Evolutionary conservation across 768 basidiomycete species (phyloP), one percentile per base, ranked within the genome.

Genomic region (Daedaleopsis nitida): DNA sequence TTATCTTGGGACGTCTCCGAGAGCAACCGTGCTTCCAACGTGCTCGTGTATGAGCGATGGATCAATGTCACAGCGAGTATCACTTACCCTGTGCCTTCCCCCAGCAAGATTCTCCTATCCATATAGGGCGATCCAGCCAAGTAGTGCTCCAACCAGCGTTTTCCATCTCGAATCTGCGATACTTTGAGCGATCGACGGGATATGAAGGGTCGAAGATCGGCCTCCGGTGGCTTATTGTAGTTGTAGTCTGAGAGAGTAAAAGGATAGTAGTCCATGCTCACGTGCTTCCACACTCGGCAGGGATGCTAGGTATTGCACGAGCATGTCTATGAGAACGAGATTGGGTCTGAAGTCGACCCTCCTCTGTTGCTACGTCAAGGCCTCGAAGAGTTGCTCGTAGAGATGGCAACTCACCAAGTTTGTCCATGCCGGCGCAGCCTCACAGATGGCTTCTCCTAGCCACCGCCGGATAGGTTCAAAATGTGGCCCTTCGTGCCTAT

Each of bases 111-210:
- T 34, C 52, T 58, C 4, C 45, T 32, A 11, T 43, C 42, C 19
- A 37, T 38, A 21, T 39, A 38, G 16, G 12, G 3, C 27, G 11
- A 21, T 14, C 4, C 19, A 21, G 52, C 19, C 42, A 19, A 39
- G 3, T 12, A 34, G 21, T 38, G 35, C 21, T 3, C 23, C 27
- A 59, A 12, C 58, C 58, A 59, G 6, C 23, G 37, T 8, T 1
- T 23, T 4, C 58, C 58, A 23, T 59, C 52, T 14, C 58, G 58
- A 19, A 59, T 48, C 11, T 59, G 58, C 4, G 53, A 39, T 16
- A 45, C 10, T 8, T 54, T 48, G n/a, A 59, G 32, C 10, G 52
- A 35, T 7, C 44, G 52, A 16, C 38, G 17, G 17, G 19, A 9
- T 5, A 52, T 23, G 27, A 58, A 27, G 11, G n/a, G 12, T 5